Conservation (phyloP, 306 rosid species). For the Arachis hypogaea region DNA sequence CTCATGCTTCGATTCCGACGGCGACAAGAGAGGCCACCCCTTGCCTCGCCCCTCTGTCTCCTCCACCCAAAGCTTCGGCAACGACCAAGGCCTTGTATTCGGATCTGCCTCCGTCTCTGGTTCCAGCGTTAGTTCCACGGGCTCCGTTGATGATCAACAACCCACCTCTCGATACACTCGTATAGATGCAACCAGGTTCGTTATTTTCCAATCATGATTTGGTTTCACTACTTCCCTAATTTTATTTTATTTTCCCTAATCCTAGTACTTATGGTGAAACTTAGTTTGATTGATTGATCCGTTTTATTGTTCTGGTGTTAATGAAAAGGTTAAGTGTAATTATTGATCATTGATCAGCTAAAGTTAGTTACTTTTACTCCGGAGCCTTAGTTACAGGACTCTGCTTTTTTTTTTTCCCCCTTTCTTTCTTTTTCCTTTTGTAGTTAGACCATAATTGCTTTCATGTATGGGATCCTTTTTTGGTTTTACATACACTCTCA, state of each 20-base stretch:
- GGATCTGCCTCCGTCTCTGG: constrained; percentile 70
- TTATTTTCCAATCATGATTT: constrained; percentile 3
- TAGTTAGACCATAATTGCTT: constrained; percentile 22
- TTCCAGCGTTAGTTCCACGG: constrained; percentile 79
- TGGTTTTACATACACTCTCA: constrained; percentile 11
- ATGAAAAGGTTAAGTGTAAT: constrained; percentile 27
- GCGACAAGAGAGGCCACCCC: constrained; percentile 50
- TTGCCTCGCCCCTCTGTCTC: constrained; percentile 69
- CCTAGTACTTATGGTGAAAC: neutral
- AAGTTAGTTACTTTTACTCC: constrained; percentile 10
- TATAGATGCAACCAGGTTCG: constrained; percentile 56
- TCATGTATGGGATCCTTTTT: constrained; percentile 28
- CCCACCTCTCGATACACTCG: constrained; percentile 45
- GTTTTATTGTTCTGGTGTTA: constrained; percentile 1
- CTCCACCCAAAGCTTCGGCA: constrained; percentile 31
- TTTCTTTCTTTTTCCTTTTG: neutral
- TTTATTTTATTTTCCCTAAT: neutral
- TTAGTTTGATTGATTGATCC: constrained; percentile 11
- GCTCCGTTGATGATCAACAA: constrained; percentile 68
- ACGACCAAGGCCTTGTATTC: constrained; percentile 56
- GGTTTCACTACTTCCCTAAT: neutral
- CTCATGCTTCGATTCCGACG: constrained; percentile 45
- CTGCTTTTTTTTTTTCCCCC: neutral
- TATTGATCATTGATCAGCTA: neutral
- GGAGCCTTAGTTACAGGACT: neutral